A percentile compares a stretch with the other conserved stretches of the same genome.
phyloP scores from a whole-genome alignment of 2,329 filamentous ascomycete genomes.

The Paraconiothyrium brasiliense region DNA sequence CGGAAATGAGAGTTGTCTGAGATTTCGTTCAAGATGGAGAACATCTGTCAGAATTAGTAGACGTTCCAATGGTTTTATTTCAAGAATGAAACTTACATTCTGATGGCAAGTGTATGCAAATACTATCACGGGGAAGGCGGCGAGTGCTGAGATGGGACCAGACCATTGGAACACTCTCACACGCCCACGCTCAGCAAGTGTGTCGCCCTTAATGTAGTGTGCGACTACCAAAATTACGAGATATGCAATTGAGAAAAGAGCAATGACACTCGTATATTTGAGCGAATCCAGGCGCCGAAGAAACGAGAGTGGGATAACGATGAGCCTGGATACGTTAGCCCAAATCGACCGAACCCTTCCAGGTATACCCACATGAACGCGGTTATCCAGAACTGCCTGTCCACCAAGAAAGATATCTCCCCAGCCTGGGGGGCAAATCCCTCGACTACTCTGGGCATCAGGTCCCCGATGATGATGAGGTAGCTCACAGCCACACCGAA shows the following conservation, averaged over 20 bases:
- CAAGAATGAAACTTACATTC: constrained; percentile 69
- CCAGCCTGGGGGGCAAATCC: constrained; percentile 76
- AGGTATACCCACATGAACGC: constrained; percentile 78
- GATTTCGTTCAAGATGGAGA: constrained; percentile 97
- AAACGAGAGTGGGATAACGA: constrained; percentile 94
- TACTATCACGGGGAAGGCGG: constrained; percentile 91
- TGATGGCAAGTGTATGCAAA: constrained; percentile 99
- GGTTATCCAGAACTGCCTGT: constrained; percentile 97
- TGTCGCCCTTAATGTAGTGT: constrained; percentile 83
- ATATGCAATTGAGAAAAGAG: constrained; percentile 92
- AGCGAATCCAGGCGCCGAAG: constrained; percentile 90
- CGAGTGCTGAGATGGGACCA: constrained; percentile 79
- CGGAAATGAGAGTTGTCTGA: constrained; percentile 81
- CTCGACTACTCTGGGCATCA: constrained; percentile 93
- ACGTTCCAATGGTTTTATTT: background rate
- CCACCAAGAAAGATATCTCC: constrained; percentile 77
- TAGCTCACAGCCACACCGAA: constrained; percentile 98
- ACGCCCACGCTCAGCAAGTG: constrained; percentile 74
- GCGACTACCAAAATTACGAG: constrained; percentile 92
- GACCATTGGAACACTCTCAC: constrained; percentile 82
- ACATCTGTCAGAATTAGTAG: constrained; percentile 73
- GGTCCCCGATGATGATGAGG: constrained; percentile 96
- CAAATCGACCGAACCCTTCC: background rate
- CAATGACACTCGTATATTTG: constrained; percentile 95
- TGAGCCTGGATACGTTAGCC: constrained; percentile 65